phyloP scores from a whole-genome alignment of 1,284 basidiomycete genomes.

The Athelia psychrophila region DNA sequence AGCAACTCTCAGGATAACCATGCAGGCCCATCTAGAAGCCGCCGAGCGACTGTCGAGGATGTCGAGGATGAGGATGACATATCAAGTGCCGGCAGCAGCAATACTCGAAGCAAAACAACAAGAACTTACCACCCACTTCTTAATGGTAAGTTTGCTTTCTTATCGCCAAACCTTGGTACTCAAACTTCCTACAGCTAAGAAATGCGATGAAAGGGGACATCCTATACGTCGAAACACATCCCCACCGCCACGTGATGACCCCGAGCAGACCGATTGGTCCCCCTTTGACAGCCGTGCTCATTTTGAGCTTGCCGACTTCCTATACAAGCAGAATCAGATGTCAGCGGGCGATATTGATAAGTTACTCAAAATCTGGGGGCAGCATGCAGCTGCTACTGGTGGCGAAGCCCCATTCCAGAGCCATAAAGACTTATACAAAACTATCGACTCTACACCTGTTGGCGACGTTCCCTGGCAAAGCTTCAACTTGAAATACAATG shows the following conservation, averaged over 20 bases:
- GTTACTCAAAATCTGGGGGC: conserved; percentile 15
- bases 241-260: conserved; percentile 5
- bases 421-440: conserved; percentile 11
- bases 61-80: too few species aligned
- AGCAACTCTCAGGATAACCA: not conserved
- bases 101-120: too few species aligned
- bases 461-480: conserved; percentile 21
- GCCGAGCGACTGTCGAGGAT: too few species aligned
- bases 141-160: not conserved
- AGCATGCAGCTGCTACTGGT: conserved; percentile 1
- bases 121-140: not conserved
- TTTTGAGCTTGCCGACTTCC: conserved; percentile 19
- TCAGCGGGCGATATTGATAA: conserved; percentile 11
- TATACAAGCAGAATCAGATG: conserved; percentile 12
- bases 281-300: conserved; percentile 10
- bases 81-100: too few species aligned
- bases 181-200: not conserved
- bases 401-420: conserved; percentile 14
- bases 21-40: too few species aligned
- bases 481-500: conserved; percentile 14
- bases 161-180: not conserved
- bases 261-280: conserved; percentile 11
- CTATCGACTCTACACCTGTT: conserved; percentile 14
- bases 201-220: conserved; percentile 4
- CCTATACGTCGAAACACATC: conserved; percentile 4